Conservation (phyloP, 1,284 basidiomycete genomes). For the Leccinum pachyderme region DNA sequence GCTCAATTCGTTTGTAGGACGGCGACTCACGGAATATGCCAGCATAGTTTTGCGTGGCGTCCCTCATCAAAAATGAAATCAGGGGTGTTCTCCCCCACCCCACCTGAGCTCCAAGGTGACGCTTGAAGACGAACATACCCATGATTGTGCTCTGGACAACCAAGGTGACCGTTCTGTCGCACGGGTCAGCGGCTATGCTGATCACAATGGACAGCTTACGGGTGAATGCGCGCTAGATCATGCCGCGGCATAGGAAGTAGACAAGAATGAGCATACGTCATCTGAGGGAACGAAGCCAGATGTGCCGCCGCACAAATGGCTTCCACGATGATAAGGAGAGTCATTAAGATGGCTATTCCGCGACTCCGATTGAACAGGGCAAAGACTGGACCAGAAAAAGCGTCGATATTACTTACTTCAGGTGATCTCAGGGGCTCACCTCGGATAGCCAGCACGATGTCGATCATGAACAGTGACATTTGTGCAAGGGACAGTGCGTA, state of each 20-base stretch:
- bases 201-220: constrained; percentile 1
- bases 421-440: constrained; percentile 10
- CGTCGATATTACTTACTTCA: neutral
- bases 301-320: neutral
- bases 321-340: constrained; percentile 13
- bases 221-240: neutral
- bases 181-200: neutral
- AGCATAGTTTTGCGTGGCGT: constrained; percentile 15
- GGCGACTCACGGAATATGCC: constrained; percentile 15
- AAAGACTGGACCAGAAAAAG: constrained; percentile 15
- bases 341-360: constrained; percentile 5
- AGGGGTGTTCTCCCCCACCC: constrained; percentile 17
- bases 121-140: constrained; percentile 13
- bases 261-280: constrained; percentile 11
- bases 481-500: constrained; percentile 8
- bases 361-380: constrained; percentile 25
- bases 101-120: neutral
- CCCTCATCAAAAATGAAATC: constrained; percentile 19
- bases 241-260: constrained; percentile 5
- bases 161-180: constrained; percentile 5
- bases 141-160: constrained; percentile 11
- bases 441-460: constrained; percentile 17
- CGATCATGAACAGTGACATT: constrained; percentile 8
- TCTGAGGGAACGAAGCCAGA: neutral
- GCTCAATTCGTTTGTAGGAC: neutral